Evolutionary conservation across 306 rosid genomes (phyloP), one percentile per base, ranked within the genome.

Genomic region (Citrullus amarus): DNA sequence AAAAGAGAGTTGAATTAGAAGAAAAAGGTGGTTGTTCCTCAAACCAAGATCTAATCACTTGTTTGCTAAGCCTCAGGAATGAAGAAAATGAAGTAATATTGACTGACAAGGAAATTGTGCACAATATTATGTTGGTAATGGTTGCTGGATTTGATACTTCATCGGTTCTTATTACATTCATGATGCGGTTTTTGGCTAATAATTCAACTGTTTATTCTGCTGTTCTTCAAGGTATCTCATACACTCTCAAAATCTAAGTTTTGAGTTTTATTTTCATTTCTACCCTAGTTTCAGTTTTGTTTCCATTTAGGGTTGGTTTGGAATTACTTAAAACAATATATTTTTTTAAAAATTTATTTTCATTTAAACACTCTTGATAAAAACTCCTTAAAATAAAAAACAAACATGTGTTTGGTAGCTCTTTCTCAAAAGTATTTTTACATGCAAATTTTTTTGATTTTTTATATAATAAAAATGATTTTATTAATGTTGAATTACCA

Each of bases 61-160:
- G 86, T 87, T 39, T 91, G 87, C 88, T 91, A 63, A 60, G 91
- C 83, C 83, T 81, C 76, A 75, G 38, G 34, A 84, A 79, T 7
- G 83, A 82, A 36, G 82, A 88, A 5, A 69, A 32, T 3, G 53
- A 83, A 79, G 82, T 80, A 67, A 84, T 46, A 12, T 30, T 91
- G 1, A 86, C 85, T 4, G 93, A 90, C 66, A 81, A 83, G 68
- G 93, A 90, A 82, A 89, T 90, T 73, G 10, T 91, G 32, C 87
- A 91, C 32, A 91, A 91, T 54, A 73, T 38, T 50, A 41, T 73
- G 81, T 69, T 90, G 80, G 87, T 89, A 84, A 89, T 93, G 96
- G 83, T 87, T 44, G 93, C 93, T 22, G 96, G 96, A 79, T 57
- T 88, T 77, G 98, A 93, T 59, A 90, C 98, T 76, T 86, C 93